Evolutionary conservation across 495 filamentous ascomycete genomes (phyloP), one percentile per base, ranked within the genome.

Genomic region (Bathelium albidoporum): DNA sequence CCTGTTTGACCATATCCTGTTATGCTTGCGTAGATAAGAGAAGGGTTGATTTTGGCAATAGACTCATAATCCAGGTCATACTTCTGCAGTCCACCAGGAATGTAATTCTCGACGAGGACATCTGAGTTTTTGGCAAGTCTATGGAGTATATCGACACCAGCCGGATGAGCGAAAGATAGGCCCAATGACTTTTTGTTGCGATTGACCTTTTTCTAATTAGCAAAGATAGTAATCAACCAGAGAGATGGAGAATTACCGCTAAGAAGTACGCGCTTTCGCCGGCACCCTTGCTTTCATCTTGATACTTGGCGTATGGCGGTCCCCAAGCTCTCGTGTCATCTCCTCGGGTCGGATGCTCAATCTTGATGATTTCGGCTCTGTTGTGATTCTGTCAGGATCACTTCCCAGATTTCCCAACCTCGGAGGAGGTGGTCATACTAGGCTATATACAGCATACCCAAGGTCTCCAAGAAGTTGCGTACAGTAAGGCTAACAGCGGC

Each of bases 251-350:
- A 36, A 70, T 16, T 84, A 96, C 94, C 66, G 85, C 83, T 12
- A 98, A 78, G 68, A 94, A 98, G 73, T 98, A 98, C 7, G 94
- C 95, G 66, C 90, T 95, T 75, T 98, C 94, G 20, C 94, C 94
- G 1, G 88, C 87, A 0, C 89, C 89, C 62, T 88, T 75, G 31
- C 81, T 82, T 28, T 59, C 26, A 28, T 64, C 65, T 22, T 58
- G 67, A 70, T 94, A 90, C 58, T 82, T 81, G 31, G 94, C 94
- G 77, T 93, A 97, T 32, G 94, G 94, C 26, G 94, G 94, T 1
- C 94, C 94, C 94, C 94, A 98, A 55, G 91, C 91, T 64, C 94
- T 79, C 26, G 94, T 98, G 73, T 98, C 94, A 71, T 98, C 94
- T 32, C 94, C 94, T 43, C 89, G 81, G 0, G 81, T 83, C 4